phyloP scores from a whole-genome alignment of 495 filamentous ascomycete species.

The Cenococcum geophilum region DNA sequence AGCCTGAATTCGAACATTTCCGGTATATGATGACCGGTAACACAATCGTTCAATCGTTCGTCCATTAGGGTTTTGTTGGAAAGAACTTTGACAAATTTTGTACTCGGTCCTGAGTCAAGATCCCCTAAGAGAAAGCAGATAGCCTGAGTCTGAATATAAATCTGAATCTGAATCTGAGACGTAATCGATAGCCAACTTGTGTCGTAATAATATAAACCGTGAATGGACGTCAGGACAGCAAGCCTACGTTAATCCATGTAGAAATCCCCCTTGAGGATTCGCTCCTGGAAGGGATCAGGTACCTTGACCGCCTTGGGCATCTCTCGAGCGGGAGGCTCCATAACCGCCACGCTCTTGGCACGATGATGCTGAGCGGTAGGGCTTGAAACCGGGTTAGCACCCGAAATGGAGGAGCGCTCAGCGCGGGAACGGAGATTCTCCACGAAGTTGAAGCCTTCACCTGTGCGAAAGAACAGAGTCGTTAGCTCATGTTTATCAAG shows the following conservation, averaged over 20 bases:
- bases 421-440: slow-evolving; percentile 86
- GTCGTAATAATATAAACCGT: background rate
- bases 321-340: slow-evolving; percentile 52
- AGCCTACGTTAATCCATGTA: slow-evolving; percentile 73
- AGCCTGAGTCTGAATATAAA: background rate
- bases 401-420: slow-evolving; percentile 66
- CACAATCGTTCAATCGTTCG: slow-evolving; percentile 19
- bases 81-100: background rate
- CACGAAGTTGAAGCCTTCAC: slow-evolving; percentile 91
- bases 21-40: slow-evolving; percentile 20
- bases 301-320: slow-evolving; percentile 48
- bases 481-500: slow-evolving; percentile 54
- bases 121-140: too few species aligned
- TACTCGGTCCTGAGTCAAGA: too few species aligned
- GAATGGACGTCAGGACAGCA: background rate
- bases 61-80: background rate
- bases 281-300: slow-evolving; percentile 89
- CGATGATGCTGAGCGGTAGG: slow-evolving; percentile 44
- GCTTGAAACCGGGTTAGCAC: slow-evolving; percentile 27
- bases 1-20: background rate
- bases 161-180: background rate
- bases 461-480: slow-evolving; percentile 52
- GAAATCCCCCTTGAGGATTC: slow-evolving; percentile 94
- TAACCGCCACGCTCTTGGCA: slow-evolving; percentile 59
- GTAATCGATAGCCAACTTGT: background rate